These are phyloP conservation scores for Euphorbia tirucalli DNA, from an alignment of 345 rosid genomes.

Conservation along the genomic window DNA sequence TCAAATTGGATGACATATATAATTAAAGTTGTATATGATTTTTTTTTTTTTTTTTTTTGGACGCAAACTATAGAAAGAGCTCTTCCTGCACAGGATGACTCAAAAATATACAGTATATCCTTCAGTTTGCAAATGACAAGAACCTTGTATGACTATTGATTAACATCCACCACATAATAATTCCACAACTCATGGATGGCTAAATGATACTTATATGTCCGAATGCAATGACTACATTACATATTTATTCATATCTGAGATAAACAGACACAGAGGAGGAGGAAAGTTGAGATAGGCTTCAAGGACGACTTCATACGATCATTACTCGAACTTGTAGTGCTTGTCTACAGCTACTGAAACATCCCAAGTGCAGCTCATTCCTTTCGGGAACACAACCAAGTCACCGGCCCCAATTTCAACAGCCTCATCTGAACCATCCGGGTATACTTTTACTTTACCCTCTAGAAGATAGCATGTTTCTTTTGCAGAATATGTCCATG, in stretches of 20 bases:
- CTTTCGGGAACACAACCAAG: conserved; percentile 79
- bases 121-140: too few relatives aligned
- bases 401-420: conserved; percentile 80
- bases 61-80: too few relatives aligned
- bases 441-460: conserved; percentile 76
- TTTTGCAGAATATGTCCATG: conserved; percentile 70
- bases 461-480: conserved; percentile 78
- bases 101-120: too few relatives aligned
- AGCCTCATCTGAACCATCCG: conserved; percentile 62
- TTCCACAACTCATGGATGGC: not conserved
- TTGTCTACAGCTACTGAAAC: conserved; percentile 81
- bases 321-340: conserved; percentile 70
- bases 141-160: not conserved
- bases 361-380: conserved; percentile 97
- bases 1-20: too few relatives aligned
- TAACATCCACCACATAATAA: not conserved
- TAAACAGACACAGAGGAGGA: not conserved
- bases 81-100: too few relatives aligned
- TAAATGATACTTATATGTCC: too few relatives aligned
- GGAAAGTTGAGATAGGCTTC: not conserved
- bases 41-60: too few relatives aligned
- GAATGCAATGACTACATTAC: too few relatives aligned
- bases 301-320: too few relatives aligned
- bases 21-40: too few relatives aligned
- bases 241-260: not conserved